A percentile compares a stretch with the other conserved stretches of the same genome.
These are phyloP conservation scores for Thinopyrum elongatum DNA, from an alignment of 176 grass and related monocot species.

Conservation along the genomic window DNA sequence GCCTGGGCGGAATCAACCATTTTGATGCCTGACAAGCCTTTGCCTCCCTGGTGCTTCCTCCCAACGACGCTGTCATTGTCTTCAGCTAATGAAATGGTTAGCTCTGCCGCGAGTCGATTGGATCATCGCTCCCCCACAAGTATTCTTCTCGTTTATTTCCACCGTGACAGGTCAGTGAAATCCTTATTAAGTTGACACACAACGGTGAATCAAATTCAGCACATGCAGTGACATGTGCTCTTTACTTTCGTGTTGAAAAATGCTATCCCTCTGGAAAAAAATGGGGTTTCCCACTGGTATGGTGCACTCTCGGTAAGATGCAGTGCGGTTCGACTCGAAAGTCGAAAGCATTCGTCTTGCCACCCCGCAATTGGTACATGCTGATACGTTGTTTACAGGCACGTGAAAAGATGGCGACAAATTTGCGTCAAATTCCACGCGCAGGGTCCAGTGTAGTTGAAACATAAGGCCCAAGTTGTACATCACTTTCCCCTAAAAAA, in stretches of 20 bases:
- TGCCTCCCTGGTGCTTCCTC: background rate
- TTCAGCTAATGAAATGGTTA: background rate
- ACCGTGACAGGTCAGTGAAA: background rate
- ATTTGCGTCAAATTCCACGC: background rate
- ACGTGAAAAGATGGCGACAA: background rate
- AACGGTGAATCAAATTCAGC: background rate
- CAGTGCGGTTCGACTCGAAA: conserved; percentile 31
- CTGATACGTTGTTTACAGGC: background rate
- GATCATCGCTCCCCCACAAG: background rate
- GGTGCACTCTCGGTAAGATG: background rate
- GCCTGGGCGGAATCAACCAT: no score
- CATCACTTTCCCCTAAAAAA: no score
- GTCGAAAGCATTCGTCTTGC: background rate
- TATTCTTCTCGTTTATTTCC: background rate
- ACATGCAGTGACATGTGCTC: background rate
- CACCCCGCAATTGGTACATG: background rate
- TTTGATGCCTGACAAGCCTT: background rate
- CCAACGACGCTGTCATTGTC: background rate
- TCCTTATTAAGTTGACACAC: background rate
- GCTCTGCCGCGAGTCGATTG: background rate
- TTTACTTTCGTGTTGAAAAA: background rate
- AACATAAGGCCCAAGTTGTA: background rate
- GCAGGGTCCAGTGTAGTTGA: background rate
- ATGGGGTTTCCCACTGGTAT: background rate
- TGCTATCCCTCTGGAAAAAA: background rate